Base-by-base conservation (phyloP, 768 basidiomycete genomes). In the Gelatoporia subvermispora region DNA sequence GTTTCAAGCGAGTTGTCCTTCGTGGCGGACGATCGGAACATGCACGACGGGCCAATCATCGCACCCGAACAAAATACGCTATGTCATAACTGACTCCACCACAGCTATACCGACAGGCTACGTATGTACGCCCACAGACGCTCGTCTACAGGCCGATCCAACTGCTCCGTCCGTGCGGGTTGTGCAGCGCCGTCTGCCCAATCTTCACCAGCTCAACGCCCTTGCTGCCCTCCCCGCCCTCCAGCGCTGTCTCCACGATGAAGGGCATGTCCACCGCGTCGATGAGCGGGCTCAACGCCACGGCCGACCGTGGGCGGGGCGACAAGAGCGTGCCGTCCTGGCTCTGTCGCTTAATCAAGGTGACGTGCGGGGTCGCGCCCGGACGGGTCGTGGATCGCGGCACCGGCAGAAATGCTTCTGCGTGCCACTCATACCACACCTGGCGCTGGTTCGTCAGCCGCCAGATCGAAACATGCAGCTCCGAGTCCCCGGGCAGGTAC, bases 381-480 rank as follows among this genome's bases (percentile, higher is more conserved):
- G 66, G 38, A 65, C 60, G 9, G 71, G 65, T 60, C 31, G 62
- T 60, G 35, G 65, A 65, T 28, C 54, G 50, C 21, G 78, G 72
- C 16, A 85, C 72, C 4, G 88, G 80, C 45, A 98, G 72, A 71
- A 90, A 98, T 16, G 92, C 85, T 60, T 97, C 94, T 0, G 93
- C 93, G 61, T 88, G 85, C 96, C 96, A 99, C 68, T 98, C 96
- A 67, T 98, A 98, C 96, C 96, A 99, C 13, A 99, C 89, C 57
- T 88, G 85, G 16, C 82, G 81, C 48, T 85, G 78, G 65, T 88
- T 89, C 2, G 93, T 95, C 53, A 96, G 68, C 21, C 96, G 84
- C 94, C 96, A 99, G 22, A 99, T 80, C 20, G 88, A 88, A 3
- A 97, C 90, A 51, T 91, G 87, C 11, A 99, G 72, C 61, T 99